These are phyloP conservation scores for Suhomyces prunicola DNA, from an alignment of 805 yeast species.

Conservation along the genomic window DNA sequence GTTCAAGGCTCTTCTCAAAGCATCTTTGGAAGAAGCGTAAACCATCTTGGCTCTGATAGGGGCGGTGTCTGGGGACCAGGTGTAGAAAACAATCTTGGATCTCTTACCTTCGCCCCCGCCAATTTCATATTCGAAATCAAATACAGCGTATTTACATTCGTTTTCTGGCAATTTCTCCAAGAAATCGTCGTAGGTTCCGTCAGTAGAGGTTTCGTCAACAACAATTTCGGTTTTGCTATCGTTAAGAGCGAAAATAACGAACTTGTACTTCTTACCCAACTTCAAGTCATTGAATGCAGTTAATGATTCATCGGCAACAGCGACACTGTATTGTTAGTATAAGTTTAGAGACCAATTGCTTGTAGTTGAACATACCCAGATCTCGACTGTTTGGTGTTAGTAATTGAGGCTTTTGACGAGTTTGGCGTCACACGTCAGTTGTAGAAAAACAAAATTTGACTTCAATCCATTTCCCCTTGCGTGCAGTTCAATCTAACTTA, in stretches of 20 bases:
- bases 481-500: neutral
- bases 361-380: constrained; percentile 12
- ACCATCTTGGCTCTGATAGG: constrained; percentile 95
- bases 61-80: constrained; percentile 99
- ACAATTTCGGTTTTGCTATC: constrained; percentile 86
- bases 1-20: constrained; percentile 93
- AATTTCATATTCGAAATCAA: constrained; percentile 93
- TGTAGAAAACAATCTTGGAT: constrained; percentile 63
- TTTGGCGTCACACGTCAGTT: neutral
- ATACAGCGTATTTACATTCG: constrained; percentile 94
- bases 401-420: constrained; percentile 1
- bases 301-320: constrained; percentile 76
- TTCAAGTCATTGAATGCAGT: constrained; percentile 94
- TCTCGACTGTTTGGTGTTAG: constrained; percentile 15
- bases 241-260: constrained; percentile 75
- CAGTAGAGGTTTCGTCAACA: constrained; percentile 79
- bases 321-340: constrained; percentile 35
- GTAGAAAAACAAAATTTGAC: neutral
- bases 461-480: neutral
- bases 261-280: constrained; percentile 87
- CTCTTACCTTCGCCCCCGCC: constrained; percentile 93
- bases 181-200: constrained; percentile 77
- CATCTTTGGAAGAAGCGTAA: constrained; percentile 97
- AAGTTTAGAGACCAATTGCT: neutral
- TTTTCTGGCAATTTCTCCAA: constrained; percentile 88